Evolutionary conservation across 2,329 filamentous ascomycete species (phyloP), one percentile per base, ranked within the genome.

Genomic region (Fusarium sp.): DNA sequence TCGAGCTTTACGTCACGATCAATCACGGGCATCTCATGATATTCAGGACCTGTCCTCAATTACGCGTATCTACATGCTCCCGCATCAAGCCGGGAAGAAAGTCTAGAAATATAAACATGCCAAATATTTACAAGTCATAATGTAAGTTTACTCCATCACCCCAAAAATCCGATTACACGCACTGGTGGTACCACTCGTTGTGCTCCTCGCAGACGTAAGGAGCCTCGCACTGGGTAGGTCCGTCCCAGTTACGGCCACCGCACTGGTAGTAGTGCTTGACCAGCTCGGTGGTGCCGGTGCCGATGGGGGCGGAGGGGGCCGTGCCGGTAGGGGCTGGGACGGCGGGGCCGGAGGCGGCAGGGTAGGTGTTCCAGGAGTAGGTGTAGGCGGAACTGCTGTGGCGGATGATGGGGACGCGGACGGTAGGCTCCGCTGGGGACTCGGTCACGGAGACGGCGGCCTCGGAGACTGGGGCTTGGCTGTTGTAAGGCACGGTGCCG

Each of bases 181-280:
- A 77, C 69, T 78, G 76, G 33, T 58, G 71, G 65, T 78, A 77
- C 39, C 63, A 78, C 41, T 75, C 65, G 56, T 78, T 78, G 24
- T 65, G 56, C 63, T 61, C 60, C 5, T 70, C 43, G 43, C 76
- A 78, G 56, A 60, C 60, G 57, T 52, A 78, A 6, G 74, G 64
- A 57, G 64, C 64, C 72, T 78, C 76, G 13, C 76, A 77, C 67
- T 70, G n/a, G 2, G 76, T 78, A 14, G 76, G 35, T 1, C 76
- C 76, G 18, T 58, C 33, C 64, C 69, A 77, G 72, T 70, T 72
- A 3, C 64, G 64, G 11, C 76, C 76, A 1, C 76, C 76, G 16
- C 76, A 77, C 65, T 78, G 76, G 66, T 78, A 72, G 59, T 70
- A 77, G 31, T 65, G 68, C 63, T 73, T 68, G 16, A 60, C 75